A percentile compares a stretch with the other conserved stretches of the same genome.
phyloP scores from a whole-genome alignment of 1,284 basidiomycete genomes.

The Rhodofomes roseus region DNA sequence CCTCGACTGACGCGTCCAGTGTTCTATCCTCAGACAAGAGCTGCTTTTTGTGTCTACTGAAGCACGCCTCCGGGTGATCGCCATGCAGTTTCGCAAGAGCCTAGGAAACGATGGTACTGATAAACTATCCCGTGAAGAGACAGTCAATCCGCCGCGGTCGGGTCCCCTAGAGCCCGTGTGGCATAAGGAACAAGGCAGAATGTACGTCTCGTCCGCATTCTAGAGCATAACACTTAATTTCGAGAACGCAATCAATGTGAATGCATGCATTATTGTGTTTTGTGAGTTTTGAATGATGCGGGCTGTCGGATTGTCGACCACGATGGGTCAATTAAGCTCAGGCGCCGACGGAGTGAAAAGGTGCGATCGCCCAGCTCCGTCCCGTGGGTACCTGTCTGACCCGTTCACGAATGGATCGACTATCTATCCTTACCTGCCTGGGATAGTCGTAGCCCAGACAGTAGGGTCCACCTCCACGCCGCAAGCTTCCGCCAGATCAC shows the following conservation, averaged over 20 bases:
- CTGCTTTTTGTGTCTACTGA: too few species aligned
- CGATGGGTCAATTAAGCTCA: slow-evolving; percentile 3
- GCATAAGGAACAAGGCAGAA: neutral
- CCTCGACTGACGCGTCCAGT: too few species aligned
- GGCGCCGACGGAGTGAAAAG: neutral
- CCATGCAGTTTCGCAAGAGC: too few species aligned
- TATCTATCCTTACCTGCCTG: slow-evolving; percentile 5
- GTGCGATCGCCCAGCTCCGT: neutral
- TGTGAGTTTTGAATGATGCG: neutral
- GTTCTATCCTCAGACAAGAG: too few species aligned
- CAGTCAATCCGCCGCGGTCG: too few species aligned
- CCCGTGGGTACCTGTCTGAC: neutral
- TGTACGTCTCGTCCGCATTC: neutral
- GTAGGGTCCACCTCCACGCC: neutral
- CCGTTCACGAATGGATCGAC: neutral
- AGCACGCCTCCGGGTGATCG: too few species aligned
- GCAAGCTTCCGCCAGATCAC: neutral
- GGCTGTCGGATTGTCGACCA: neutral
- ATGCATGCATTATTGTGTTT: neutral
- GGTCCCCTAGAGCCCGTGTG: too few species aligned
- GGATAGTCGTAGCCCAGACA: neutral
- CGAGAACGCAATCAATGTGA: neutral
- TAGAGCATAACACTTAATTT: neutral
- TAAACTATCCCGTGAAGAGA: too few species aligned
- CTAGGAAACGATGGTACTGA: too few species aligned